Evolutionary conservation across 148 eudicot genomes (phyloP).

Genomic region (Chenopodium berlandieri): DNA sequence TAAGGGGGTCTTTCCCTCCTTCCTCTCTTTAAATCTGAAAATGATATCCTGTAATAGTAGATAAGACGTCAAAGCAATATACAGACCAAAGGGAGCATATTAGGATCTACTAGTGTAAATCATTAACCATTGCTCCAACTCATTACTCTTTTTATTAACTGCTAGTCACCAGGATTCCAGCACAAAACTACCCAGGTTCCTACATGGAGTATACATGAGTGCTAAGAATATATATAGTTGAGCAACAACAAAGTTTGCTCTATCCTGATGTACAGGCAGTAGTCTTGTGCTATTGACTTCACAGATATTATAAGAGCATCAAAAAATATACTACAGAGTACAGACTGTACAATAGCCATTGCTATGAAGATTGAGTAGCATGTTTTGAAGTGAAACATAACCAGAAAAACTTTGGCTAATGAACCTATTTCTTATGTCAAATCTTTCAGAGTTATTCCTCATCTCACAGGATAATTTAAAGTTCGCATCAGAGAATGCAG

Average conservation of each 20-base stretch:
- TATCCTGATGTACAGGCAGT: neutral
- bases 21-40: slow-evolving; percentile 85
- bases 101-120: neutral
- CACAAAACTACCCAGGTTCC: neutral
- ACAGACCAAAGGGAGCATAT: neutral
- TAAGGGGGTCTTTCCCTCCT: slow-evolving; percentile 41
- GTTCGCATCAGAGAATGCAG: neutral
- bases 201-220: neutral
- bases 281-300: neutral
- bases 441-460: slow-evolving; percentile 1
- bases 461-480: neutral
- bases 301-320: neutral
- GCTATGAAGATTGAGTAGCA: neutral
- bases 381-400: neutral
- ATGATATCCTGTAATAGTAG: slow-evolving; percentile 70
- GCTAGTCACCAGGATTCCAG: neutral
- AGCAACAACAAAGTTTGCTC: neutral
- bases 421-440: neutral
- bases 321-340: neutral
- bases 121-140: neutral
- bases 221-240: neutral
- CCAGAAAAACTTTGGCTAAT: no score
- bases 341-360: neutral
- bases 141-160: neutral
- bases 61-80: slow-evolving; percentile 8